A percentile compares a stretch with the other conserved stretches of the same genome.
Conservation (phyloP, 1,284 basidiomycete genomes). For the Heterobasidion parviporum region DNA sequence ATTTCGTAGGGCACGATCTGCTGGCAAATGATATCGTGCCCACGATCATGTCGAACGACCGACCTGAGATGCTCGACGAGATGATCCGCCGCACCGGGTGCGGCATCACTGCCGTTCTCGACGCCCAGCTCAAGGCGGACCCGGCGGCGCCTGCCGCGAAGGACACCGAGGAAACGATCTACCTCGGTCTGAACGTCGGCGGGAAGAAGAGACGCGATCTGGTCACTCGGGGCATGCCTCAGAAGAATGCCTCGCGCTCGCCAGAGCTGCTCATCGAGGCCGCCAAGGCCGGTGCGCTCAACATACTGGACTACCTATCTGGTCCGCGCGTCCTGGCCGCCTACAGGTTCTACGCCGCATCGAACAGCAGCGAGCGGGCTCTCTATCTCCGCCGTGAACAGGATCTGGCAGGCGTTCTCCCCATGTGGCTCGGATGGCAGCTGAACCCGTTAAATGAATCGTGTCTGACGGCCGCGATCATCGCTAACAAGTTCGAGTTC, state of each 20-base stretch:
- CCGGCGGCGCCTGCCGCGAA: conserved; percentile 17
- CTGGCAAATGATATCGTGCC: conserved; percentile 12
- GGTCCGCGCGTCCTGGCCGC: conserved; percentile 24
- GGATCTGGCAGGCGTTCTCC: conserved; percentile 32
- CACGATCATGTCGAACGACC: conserved; percentile 28
- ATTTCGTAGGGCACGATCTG: conserved; percentile 16
- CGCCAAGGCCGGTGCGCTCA: conserved; percentile 20
- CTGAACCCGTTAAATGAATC: conserved; percentile 38
- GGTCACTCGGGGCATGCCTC: conserved; percentile 9
- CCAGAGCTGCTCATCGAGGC: conserved; percentile 35
- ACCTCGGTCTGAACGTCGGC: conserved; percentile 50
- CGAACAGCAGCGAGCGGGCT: conserved; percentile 31
- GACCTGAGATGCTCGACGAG: conserved; percentile 41
- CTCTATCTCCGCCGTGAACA: conserved; percentile 25
- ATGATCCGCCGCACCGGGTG: conserved; percentile 41
- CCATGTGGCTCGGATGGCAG: conserved; percentile 40
- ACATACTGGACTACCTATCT: conserved; percentile 38
- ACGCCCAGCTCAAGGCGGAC: conserved; percentile 17
- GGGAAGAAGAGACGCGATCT: conserved; percentile 51
- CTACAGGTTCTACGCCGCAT: conserved; percentile 34
- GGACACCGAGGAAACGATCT: conserved; percentile 26
- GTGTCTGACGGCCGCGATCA: conserved; percentile 34
- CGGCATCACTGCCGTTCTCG: conserved; percentile 29
- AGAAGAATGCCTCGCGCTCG: not conserved
- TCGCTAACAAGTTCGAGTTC: conserved; percentile 23